A percentile compares a stretch with the other conserved stretches of the same genome.
phyloP scores from a whole-genome alignment of 352 stramenopile genomes.

The Phytophthora pluvialis region DNA sequence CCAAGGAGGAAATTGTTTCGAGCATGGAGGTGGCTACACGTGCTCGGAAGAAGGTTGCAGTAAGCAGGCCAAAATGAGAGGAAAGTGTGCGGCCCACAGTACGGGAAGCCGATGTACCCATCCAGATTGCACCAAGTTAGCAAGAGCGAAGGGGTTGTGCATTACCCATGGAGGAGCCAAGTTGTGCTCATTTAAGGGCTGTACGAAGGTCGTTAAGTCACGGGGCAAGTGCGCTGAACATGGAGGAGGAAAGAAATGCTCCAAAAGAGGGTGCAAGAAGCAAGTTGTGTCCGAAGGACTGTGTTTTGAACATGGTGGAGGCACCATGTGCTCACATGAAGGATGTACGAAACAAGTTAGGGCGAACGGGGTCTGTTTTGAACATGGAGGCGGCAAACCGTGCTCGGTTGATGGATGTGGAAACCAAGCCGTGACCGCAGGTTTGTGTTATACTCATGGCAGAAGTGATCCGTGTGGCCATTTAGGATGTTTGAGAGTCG shows the following conservation, averaged over 20 bases:
- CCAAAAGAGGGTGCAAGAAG: slow-evolving; percentile 56
- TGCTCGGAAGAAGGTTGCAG: slow-evolving; percentile 30
- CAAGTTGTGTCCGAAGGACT: slow-evolving; percentile 60
- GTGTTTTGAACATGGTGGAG: slow-evolving; percentile 65
- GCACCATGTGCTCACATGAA: slow-evolving; percentile 51
- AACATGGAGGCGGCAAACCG: slow-evolving; percentile 4
- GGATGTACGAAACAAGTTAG: slow-evolving; percentile 61
- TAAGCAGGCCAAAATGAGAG: slow-evolving; percentile 40
- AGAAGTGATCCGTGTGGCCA: not conserved
- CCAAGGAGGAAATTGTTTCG: slow-evolving; percentile 27
- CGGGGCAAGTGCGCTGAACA: slow-evolving; percentile 67
- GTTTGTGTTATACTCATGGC: slow-evolving; percentile 4
- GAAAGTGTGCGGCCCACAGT: slow-evolving; percentile 36
- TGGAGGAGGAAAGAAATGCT: slow-evolving; percentile 69
- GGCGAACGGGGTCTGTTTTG: slow-evolving; percentile 1
- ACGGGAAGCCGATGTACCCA: slow-evolving; percentile 29
- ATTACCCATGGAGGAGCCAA: slow-evolving; percentile 76
- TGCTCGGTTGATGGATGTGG: not conserved
- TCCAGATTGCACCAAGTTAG: slow-evolving; percentile 33
- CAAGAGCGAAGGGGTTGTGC: slow-evolving; percentile 50
- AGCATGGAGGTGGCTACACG: slow-evolving; percentile 43
- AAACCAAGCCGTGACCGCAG: slow-evolving; percentile 2
- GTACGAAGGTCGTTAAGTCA: slow-evolving; percentile 60
- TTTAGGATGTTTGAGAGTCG: not conserved
- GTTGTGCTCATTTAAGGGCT: slow-evolving; percentile 52